Conservation (phyloP, 805 yeast species). For the Yamadazyma takamatsuzukensis region DNA sequence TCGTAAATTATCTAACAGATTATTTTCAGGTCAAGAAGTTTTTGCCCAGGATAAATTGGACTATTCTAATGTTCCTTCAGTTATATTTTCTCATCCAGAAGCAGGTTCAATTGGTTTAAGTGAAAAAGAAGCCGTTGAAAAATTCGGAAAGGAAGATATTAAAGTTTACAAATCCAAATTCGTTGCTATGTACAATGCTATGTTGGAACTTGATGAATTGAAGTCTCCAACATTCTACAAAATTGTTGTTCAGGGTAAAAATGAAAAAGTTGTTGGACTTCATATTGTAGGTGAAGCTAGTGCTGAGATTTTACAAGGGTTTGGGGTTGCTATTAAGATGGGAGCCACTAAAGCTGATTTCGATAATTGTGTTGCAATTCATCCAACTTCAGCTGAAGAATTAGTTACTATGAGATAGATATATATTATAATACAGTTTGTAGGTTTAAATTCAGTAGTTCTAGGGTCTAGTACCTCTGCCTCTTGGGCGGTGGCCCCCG, state of each 20-base stretch:
- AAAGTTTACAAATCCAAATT: constrained; percentile 81
- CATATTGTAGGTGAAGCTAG: constrained; percentile 90
- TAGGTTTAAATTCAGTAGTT: too few species aligned
- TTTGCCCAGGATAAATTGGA: constrained; percentile 78
- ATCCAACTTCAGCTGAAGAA: constrained; percentile 98
- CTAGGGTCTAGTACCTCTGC: constrained; percentile 15
- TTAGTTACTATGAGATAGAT: constrained; percentile 68
- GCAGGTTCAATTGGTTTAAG: constrained; percentile 91
- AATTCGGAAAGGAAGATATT: constrained; percentile 76
- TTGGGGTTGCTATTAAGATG: constrained; percentile 97
- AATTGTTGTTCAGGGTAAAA: constrained; percentile 68
- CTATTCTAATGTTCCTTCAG: constrained; percentile 85
- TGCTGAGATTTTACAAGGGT: constrained; percentile 94
- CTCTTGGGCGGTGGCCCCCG: constrained; percentile 54
- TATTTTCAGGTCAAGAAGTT: constrained; percentile 72
- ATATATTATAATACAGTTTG: background rate
- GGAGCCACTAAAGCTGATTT: constrained; percentile 98
- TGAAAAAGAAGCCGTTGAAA: constrained; percentile 69
- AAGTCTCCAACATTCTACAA: constrained; percentile 89
- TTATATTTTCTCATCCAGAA: constrained; percentile 97
- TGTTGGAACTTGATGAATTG: constrained; percentile 55
- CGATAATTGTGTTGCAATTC: constrained; percentile 95
- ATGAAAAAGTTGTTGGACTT: constrained; percentile 93
- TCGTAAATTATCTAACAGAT: constrained; percentile 84
- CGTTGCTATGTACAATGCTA: constrained; percentile 90